Conservation (phyloP, 2,329 filamentous ascomycete genomes). For the Nemania abortiva region DNA sequence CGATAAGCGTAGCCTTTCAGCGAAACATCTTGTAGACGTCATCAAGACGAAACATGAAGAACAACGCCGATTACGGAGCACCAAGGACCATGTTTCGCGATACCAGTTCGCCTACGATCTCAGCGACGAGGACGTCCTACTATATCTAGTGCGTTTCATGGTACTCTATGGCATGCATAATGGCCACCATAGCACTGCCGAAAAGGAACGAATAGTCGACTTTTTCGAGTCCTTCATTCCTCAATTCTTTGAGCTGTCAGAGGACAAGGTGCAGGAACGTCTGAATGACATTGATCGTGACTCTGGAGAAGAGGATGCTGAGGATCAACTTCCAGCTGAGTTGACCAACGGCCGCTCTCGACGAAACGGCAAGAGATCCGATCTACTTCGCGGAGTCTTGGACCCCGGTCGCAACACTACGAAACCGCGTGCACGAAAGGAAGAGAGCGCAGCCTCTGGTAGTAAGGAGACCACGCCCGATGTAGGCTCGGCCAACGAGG, state of each 20-base stretch:
- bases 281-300: conserved; percentile 77
- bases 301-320: conserved; percentile 81
- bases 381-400: conserved; percentile 86
- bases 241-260: conserved; percentile 80
- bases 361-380: conserved; percentile 80
- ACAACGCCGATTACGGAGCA: conserved; percentile 78
- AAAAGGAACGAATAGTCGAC: conserved; percentile 78
- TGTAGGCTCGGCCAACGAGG: conserved; percentile 79
- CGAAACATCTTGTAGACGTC: conserved; percentile 89
- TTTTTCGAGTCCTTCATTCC: conserved; percentile 84
- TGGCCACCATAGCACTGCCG: conserved; percentile 76
- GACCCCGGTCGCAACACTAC: conserved; percentile 81
- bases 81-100: conserved; percentile 70
- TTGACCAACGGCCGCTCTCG: conserved; percentile 75
- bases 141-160: conserved; percentile 72
- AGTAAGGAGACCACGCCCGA: conserved; percentile 94
- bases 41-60: conserved; percentile 95
- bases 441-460: conserved; percentile 79
- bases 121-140: conserved; percentile 74
- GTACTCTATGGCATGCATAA: conserved; percentile 75
- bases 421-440: conserved; percentile 77
- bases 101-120: conserved; percentile 84
- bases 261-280: conserved; percentile 75
- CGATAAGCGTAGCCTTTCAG: conserved; percentile 91
- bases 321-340: conserved; percentile 78